These are phyloP conservation scores for Hypoxylon sp. DNA, from an alignment of 2,329 filamentous ascomycete species.

Conservation along the genomic window DNA sequence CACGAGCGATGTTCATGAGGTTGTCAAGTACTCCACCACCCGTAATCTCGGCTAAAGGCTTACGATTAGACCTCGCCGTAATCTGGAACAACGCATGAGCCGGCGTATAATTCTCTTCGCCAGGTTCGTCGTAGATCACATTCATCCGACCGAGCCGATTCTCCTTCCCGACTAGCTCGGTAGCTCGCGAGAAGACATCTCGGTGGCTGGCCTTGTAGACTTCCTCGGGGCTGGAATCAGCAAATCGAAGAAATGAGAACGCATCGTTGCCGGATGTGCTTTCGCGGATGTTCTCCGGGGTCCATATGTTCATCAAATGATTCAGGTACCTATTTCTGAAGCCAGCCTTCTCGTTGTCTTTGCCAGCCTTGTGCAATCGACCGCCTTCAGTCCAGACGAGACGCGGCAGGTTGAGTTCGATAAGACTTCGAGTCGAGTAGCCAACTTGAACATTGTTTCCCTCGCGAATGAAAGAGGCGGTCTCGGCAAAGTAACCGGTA, in stretches of 20 bases:
- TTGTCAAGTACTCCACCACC: conserved; percentile 75
- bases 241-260: conserved; percentile 92
- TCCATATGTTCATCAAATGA: conserved; percentile 91
- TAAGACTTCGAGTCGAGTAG: conserved; percentile 87
- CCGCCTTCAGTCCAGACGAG: conserved; percentile 85
- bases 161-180: conserved; percentile 63
- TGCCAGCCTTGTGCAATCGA: conserved; percentile 76
- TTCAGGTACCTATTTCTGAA: conserved; percentile 80
- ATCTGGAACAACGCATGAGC: conserved; percentile 85
- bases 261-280: conserved; percentile 68
- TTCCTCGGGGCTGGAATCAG: conserved; percentile 78
- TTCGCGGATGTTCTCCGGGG: conserved; percentile 76
- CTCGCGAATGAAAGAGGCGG: conserved; percentile 92
- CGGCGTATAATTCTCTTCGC: conserved; percentile 70
- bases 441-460: conserved; percentile 79
- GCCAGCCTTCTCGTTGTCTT: conserved; percentile 77
- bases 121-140: conserved; percentile 74
- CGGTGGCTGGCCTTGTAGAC: conserved; percentile 73
- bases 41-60: conserved; percentile 73
- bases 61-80: conserved; percentile 71
- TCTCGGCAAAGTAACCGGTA: conserved; percentile 89
- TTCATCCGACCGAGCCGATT: conserved; percentile 72
- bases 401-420: conserved; percentile 84
- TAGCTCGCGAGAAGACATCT: conserved; percentile 77
- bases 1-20: conserved; percentile 80